phyloP scores from a whole-genome alignment of 495 filamentous ascomycete species.

The Apiosordaria backusii region DNA sequence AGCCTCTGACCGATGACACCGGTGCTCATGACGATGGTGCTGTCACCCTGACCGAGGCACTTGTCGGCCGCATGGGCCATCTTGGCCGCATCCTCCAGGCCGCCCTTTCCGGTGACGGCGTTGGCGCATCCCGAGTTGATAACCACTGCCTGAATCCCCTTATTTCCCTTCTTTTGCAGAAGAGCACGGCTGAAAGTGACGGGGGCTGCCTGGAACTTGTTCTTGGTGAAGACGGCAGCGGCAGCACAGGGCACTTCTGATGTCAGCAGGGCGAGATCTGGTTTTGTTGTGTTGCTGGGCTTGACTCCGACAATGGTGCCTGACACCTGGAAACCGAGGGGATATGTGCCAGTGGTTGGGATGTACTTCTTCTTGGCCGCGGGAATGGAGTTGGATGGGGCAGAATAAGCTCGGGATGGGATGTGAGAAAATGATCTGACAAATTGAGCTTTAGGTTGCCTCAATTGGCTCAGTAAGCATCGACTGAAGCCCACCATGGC shows the following conservation, averaged over 20 bases:
- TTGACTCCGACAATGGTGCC: conserved; percentile 93
- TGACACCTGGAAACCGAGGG: conserved; percentile 82
- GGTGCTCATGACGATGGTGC: conserved; percentile 92
- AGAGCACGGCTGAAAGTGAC: conserved; percentile 77
- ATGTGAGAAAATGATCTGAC: conserved; percentile 14
- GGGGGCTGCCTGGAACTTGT: conserved; percentile 96
- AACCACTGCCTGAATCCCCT: conserved; percentile 74
- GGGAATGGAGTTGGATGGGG: conserved; percentile 61
- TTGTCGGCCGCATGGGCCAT: conserved; percentile 80
- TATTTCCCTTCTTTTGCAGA: conserved; percentile 60
- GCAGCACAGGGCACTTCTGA: conserved; percentile 88
- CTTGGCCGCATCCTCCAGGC: conserved; percentile 77
- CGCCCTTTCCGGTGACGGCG: conserved; percentile 91
- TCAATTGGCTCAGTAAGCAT: conserved; percentile 27
- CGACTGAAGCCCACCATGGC: conserved; percentile 28
- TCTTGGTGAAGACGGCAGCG: conserved; percentile 94
- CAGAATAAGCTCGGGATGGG: conserved; percentile 50
- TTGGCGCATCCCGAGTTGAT: conserved; percentile 97
- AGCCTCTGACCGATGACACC: conserved; percentile 96
- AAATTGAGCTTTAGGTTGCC: conserved; percentile 29
- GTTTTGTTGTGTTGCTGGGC: conserved; percentile 78
- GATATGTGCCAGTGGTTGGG: conserved; percentile 78
- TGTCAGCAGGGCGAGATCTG: conserved; percentile 83
- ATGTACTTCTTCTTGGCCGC: conserved; percentile 81
- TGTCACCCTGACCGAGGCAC: conserved; percentile 59